Conservation (phyloP, 805 yeast species). For the Kluyveromyces dobzhanskii region DNA sequence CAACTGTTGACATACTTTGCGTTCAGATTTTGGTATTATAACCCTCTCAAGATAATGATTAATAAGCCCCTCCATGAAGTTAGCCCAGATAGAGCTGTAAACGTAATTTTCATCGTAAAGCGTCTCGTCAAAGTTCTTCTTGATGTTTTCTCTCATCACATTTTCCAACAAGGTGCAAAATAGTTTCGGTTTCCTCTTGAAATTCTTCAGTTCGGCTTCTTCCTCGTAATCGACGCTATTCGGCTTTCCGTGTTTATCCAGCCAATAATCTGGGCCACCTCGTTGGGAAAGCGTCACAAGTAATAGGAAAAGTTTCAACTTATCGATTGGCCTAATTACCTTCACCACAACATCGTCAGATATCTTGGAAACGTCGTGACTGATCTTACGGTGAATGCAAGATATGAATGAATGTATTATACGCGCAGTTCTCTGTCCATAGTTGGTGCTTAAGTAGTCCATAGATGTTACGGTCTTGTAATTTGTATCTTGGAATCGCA, state of each 20-base stretch:
- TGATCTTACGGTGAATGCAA: slow-evolving; percentile 26
- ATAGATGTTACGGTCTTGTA: slow-evolving; percentile 26
- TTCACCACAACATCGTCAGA: slow-evolving; percentile 16
- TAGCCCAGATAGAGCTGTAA: slow-evolving; percentile 32
- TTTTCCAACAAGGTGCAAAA: slow-evolving; percentile 24
- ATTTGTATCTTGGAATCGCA: slow-evolving; percentile 21
- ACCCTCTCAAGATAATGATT: slow-evolving; percentile 30
- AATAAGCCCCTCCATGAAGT: slow-evolving; percentile 32
- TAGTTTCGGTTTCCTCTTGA: slow-evolving; percentile 4
- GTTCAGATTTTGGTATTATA: slow-evolving; percentile 30
- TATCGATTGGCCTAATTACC: slow-evolving; percentile 22
- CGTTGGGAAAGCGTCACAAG: slow-evolving; percentile 26
- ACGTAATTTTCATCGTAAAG: slow-evolving; percentile 28
- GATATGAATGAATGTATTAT: slow-evolving; percentile 24
- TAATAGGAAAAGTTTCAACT: slow-evolving; percentile 23
- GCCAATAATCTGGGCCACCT: slow-evolving; percentile 32
- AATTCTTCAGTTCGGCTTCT: slow-evolving; percentile 4
- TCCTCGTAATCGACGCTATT: slow-evolving; percentile 10
- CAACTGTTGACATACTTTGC: slow-evolving; percentile 30
- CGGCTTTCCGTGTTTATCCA: slow-evolving; percentile 17
- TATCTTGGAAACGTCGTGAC: slow-evolving; percentile 22
- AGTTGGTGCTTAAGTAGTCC: slow-evolving; percentile 25
- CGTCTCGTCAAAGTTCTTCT: slow-evolving; percentile 25
- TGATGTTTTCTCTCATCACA: slow-evolving; percentile 28
- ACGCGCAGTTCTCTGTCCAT: slow-evolving; percentile 24